These are phyloP conservation scores for Ustilago crameri DNA, from an alignment of 1,284 basidiomycete species.

Conservation along the genomic window DNA sequence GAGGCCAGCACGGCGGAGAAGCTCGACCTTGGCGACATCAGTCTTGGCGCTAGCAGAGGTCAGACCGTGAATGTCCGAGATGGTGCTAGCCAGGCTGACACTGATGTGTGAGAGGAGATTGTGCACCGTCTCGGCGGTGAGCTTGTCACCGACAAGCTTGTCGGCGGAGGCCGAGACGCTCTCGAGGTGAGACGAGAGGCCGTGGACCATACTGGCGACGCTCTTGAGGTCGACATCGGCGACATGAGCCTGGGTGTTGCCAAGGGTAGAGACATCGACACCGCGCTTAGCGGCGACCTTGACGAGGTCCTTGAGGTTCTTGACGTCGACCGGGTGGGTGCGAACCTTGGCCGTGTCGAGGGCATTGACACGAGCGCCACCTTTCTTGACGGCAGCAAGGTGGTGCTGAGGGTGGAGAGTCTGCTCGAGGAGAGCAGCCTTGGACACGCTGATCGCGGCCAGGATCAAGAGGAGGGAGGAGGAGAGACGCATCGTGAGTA, in stretches of 20 bases:
- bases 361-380: slow-evolving; percentile 18
- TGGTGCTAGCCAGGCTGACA: slow-evolving; percentile 2
- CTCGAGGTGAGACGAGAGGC: slow-evolving; percentile 31
- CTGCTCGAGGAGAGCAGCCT: slow-evolving; percentile 21
- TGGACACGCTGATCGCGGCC: slow-evolving; percentile 29
- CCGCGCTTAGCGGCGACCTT: slow-evolving; percentile 10
- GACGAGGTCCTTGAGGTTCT: slow-evolving; percentile 19
- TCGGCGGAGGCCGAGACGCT: slow-evolving; percentile 13
- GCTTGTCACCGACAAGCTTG: slow-evolving; percentile 17
- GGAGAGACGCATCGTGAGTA: slow-evolving; percentile 32
- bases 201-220: slow-evolving; percentile 30
- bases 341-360: slow-evolving; percentile 17
- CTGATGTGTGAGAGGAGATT: slow-evolving; percentile 12
- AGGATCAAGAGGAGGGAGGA: slow-evolving; percentile 30
- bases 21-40: neutral
- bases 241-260: slow-evolving; percentile 6
- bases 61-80: slow-evolving; percentile 9
- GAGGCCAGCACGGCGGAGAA: slow-evolving; percentile 2
- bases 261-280: slow-evolving; percentile 9
- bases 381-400: slow-evolving; percentile 20
- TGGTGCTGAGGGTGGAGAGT: slow-evolving; percentile 17
- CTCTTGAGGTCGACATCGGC: slow-evolving; percentile 22
- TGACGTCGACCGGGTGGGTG: slow-evolving; percentile 7
- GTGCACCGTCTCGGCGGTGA: slow-evolving; percentile 1
- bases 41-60: neutral